Percentiles rank a stretch among this genome's conserved stretches.
Conservation (phyloP, 768 basidiomycete species). For the Pisolithus microcarpus region DNA sequence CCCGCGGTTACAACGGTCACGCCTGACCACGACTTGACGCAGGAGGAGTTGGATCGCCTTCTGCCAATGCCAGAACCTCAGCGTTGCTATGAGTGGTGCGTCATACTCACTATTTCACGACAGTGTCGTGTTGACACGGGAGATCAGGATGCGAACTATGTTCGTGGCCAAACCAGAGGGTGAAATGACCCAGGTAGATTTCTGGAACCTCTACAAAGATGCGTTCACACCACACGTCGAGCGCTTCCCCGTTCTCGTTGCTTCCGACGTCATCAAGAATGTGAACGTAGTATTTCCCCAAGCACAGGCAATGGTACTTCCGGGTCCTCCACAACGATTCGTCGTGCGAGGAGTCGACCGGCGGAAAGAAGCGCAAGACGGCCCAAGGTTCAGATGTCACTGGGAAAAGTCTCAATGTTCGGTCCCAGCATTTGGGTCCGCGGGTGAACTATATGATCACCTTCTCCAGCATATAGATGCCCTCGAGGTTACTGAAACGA, state of each 20-base stretch:
- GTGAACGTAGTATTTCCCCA: constrained; percentile 79
- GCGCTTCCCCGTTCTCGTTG: constrained; percentile 58
- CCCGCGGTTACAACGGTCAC: constrained; percentile 42
- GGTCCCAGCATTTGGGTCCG: constrained; percentile 39
- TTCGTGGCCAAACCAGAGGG: constrained; percentile 70
- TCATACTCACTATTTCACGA: background rate
- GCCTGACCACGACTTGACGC: constrained; percentile 59
- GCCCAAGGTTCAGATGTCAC: constrained; percentile 65
- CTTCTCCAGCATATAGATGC: constrained; percentile 51
- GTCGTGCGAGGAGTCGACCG: constrained; percentile 82
- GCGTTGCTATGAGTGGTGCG: constrained; percentile 77
- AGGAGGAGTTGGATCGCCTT: constrained; percentile 60
- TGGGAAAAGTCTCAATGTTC: constrained; percentile 64
- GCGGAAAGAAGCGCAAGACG: constrained; percentile 48
- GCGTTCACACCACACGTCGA: constrained; percentile 60
- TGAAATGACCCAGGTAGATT: constrained; percentile 87
- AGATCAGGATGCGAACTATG: constrained; percentile 81
- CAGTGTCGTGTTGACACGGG: constrained; percentile 8
- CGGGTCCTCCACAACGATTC: constrained; percentile 66
- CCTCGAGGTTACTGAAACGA: constrained; percentile 35
- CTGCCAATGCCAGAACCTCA: constrained; percentile 61
- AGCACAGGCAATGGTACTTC: constrained; percentile 82
- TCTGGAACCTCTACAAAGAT: constrained; percentile 92
- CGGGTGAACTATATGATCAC: constrained; percentile 70
- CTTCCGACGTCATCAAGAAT: constrained; percentile 93